A percentile compares a stretch with the other conserved stretches of the same genome.
These are phyloP conservation scores for Pleurotus djamor DNA, from an alignment of 768 basidiomycete genomes.

Conservation along the genomic window DNA sequence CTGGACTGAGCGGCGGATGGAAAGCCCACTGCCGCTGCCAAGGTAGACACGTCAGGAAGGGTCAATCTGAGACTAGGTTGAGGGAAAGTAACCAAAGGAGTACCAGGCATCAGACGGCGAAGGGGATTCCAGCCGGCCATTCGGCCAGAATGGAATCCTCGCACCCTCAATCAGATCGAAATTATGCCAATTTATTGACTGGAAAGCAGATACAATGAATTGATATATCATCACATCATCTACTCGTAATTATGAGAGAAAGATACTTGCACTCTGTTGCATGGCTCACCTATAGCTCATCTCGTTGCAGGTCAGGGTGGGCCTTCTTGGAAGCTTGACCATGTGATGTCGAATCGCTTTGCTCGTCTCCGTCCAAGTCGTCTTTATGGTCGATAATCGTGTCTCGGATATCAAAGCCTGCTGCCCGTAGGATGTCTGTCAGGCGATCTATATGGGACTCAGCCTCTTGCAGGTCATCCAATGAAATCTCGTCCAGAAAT, in stretches of 20 bases:
- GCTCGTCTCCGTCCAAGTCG: slow-evolving; percentile 22
- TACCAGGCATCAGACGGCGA: too few relatives aligned
- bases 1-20: too few relatives aligned
- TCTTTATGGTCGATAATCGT: slow-evolving; percentile 22
- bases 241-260: not conserved
- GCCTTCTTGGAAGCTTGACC: slow-evolving; percentile 12
- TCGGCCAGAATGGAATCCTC: too few relatives aligned
- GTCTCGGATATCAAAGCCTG: slow-evolving; percentile 47
- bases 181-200: too few relatives aligned
- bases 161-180: too few relatives aligned
- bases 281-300: slow-evolving; percentile 5
- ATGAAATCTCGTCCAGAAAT: slow-evolving; percentile 41
- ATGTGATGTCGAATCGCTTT: slow-evolving; percentile 26
- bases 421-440: slow-evolving; percentile 48
- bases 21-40: too few relatives aligned
- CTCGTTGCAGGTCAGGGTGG: slow-evolving; percentile 1
- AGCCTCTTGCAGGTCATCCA: slow-evolving; percentile 33
- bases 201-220: too few relatives aligned
- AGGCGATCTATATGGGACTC: slow-evolving; percentile 33
- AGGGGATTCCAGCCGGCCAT: too few relatives aligned
- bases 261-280: not conserved
- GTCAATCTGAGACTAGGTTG: too few relatives aligned
- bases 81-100: too few relatives aligned
- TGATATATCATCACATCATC: not conserved
- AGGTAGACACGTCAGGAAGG: too few relatives aligned